phyloP scores from a whole-genome alignment of 2,329 filamentous ascomycete genomes.

The Daldinia sp. region DNA sequence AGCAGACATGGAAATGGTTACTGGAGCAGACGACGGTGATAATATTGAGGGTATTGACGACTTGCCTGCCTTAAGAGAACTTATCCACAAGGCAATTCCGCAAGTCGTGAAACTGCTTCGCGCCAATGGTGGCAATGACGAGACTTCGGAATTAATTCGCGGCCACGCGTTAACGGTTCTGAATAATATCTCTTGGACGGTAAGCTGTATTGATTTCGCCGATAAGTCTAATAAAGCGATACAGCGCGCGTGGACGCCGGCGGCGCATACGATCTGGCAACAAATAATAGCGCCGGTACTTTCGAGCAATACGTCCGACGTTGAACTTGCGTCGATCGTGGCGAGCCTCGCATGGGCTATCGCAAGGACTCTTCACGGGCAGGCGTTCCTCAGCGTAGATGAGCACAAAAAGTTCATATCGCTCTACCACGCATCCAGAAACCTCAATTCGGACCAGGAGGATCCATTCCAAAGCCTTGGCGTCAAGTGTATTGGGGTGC shows the following conservation, averaged over 20 bases:
- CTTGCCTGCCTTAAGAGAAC: conserved; percentile 61
- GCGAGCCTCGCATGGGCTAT: conserved; percentile 73
- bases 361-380: conserved; percentile 61
- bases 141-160: conserved; percentile 55
- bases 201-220: conserved; percentile 67
- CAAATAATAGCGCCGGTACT: conserved; percentile 65
- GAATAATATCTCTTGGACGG: conserved; percentile 73
- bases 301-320: conserved; percentile 67
- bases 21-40: conserved; percentile 56
- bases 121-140: conserved; percentile 52
- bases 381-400: conserved; percentile 57
- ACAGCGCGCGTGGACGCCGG: conserved; percentile 61
- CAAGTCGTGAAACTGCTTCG: conserved; percentile 57
- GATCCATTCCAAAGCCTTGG: conserved; percentile 70
- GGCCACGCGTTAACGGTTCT: conserved; percentile 65
- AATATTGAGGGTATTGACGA: conserved; percentile 58
- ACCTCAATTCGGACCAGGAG: conserved; percentile 46
- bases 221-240: conserved; percentile 62
- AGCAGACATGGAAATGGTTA: conserved; percentile 72
- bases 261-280: conserved; percentile 65
- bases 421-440: conserved; percentile 67
- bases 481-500: conserved; percentile 72
- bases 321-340: conserved; percentile 68
- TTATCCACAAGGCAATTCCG: conserved; percentile 56
- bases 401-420: conserved; percentile 72